Base-by-base conservation (phyloP, 2,329 filamentous ascomycete genomes). In the Fusarium papillatum region DNA sequence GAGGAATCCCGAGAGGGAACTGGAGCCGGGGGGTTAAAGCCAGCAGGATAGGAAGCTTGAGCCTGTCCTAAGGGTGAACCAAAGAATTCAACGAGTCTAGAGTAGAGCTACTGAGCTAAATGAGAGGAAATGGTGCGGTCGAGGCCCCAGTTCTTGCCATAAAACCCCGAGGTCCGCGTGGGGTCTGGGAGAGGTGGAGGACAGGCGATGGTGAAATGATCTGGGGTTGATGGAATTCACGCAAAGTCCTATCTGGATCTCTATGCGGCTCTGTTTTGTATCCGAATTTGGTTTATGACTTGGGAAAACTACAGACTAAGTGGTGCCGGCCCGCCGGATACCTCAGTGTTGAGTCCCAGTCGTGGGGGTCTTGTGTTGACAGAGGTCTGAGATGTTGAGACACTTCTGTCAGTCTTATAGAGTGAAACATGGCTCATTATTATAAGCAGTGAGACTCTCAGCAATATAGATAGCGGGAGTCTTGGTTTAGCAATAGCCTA, bases 281-380 rank as follows among this genome's bases (percentile, higher is more conserved):
- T 46, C 43, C 7, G 8, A 22, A 2, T 0, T 24, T 48, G 7
- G 13, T 7, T 22, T 3, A 1, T 9, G 13, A 24, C 3, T 13
- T 6, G 22, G 1, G 43, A 6, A 41, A 16, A 13, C 1, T 4
- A 3, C 11, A 8, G 11, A 1, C 16, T 9, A 3, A 16, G n/a
- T 11, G 11, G n/a, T 46, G 22, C 22, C 13, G 22, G n/a, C 14
- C n/a, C 7, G 43, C 3, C 22, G 7, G 43, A 13, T 7, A 4
- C 14, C 22, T 16, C 7, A 5, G 39, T 41, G 19, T 11, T 41
- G 26, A 29, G 43, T 26, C 22, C 13, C 2, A 5, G 43, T 5
- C n/a, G 22, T 48, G 26, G 7, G 14, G 22, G 22, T 16, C 22
- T 26, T 14, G 13, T 10, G 14, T 14, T 26, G 22, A 19, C 46